phyloP scores from a whole-genome alignment of 306 rosid genomes.

The Cicer cuneatum region DNA sequence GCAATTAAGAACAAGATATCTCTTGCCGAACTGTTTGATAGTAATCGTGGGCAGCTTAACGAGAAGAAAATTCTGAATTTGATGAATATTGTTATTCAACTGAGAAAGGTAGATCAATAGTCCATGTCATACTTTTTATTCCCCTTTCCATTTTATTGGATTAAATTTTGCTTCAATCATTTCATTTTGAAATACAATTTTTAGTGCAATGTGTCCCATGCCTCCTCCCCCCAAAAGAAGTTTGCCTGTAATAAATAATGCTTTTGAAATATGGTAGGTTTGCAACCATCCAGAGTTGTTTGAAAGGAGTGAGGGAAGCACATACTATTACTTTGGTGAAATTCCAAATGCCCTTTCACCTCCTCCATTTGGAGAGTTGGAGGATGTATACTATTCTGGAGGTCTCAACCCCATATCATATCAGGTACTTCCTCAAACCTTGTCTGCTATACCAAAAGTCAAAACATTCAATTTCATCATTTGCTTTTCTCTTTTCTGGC shows the following conservation, averaged over 20 bases:
- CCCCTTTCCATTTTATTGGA: not conserved
- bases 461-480: constrained; percentile 16
- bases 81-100: constrained; percentile 97
- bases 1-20: constrained; percentile 99
- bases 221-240: not conserved
- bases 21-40: constrained; percentile 90
- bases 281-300: constrained; percentile 99
- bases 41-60: constrained; percentile 86
- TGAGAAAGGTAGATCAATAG: constrained; percentile 70
- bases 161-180: not conserved
- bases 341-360: constrained; percentile 86
- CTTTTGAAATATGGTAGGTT: constrained; percentile 64
- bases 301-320: constrained; percentile 95
- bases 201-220: not conserved
- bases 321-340: constrained; percentile 78
- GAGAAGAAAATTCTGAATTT: constrained; percentile 87
- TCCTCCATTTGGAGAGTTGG: constrained; percentile 96
- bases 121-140: constrained; percentile 29
- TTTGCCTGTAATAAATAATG: constrained; percentile 30
- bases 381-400: constrained; percentile 89
- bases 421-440: constrained; percentile 61
- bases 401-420: constrained; percentile 82
- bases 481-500: constrained; percentile 22
- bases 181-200: not conserved
- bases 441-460: constrained; percentile 2